phyloP scores from a whole-genome alignment of 1,284 basidiomycete species.

The Boletus semigastroideus region DNA sequence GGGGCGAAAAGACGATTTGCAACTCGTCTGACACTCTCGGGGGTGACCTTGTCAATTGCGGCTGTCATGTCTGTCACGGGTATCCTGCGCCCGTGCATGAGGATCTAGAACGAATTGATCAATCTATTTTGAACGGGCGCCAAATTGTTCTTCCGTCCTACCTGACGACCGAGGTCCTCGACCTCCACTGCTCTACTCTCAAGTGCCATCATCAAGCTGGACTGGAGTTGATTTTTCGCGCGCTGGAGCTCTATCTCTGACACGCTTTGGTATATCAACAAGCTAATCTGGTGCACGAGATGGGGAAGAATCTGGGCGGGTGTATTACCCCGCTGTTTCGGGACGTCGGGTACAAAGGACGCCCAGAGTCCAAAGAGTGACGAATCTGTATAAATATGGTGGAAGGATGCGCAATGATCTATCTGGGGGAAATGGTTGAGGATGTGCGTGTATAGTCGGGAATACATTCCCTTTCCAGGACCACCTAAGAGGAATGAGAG shows the following conservation, averaged over 20 bases:
- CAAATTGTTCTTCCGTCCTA: constrained; percentile 29
- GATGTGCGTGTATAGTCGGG: constrained; percentile 95
- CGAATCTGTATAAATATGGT: constrained; percentile 96
- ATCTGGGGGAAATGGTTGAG: constrained; percentile 93
- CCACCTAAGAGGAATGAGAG: constrained; percentile 56
- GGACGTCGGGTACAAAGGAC: constrained; percentile 76
- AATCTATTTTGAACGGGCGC: not conserved
- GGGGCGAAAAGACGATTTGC: constrained; percentile 73
- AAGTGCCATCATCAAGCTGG: constrained; percentile 92
- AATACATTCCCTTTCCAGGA: constrained; percentile 99
- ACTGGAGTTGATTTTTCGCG: constrained; percentile 96
- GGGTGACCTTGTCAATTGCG: constrained; percentile 81
- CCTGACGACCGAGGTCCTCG: constrained; percentile 85
- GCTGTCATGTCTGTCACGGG: constrained; percentile 90
- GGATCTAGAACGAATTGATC: constrained; percentile 53
- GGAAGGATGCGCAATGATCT: constrained; percentile 97
- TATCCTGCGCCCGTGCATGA: constrained; percentile 90
- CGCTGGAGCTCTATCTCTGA: constrained; percentile 73
- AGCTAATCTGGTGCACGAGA: constrained; percentile 81
- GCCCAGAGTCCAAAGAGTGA: constrained; percentile 94
- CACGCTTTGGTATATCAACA: constrained; percentile 68
- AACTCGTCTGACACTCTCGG: constrained; percentile 70
- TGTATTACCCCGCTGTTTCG: constrained; percentile 57
- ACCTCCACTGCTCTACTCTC: constrained; percentile 91
- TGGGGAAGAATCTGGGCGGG: constrained; percentile 78